Percentiles rank a stretch among this genome's conserved stretches.
These are phyloP conservation scores for barrel medic (Medicago truncatula) DNA, from an alignment of 306 rosid species.

Conservation along the genomic window DNA sequence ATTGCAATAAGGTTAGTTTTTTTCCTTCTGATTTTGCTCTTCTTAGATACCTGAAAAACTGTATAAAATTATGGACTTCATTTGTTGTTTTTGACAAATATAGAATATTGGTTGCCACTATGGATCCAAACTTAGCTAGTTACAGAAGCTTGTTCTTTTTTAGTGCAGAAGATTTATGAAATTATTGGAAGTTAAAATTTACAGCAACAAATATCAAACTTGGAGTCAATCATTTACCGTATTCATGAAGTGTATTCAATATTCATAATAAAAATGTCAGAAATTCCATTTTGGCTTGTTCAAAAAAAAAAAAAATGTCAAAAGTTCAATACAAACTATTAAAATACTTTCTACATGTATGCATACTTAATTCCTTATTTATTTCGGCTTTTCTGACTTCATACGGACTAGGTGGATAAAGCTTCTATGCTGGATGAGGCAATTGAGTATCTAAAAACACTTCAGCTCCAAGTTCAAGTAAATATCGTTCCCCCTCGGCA, in stretches of 20 bases:
- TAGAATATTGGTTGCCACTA: conserved; percentile 10
- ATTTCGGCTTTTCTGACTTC: conserved; percentile 44
- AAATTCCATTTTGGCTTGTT: too few species aligned
- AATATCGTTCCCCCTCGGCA: conserved; percentile 17
- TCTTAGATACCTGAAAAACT: conserved; percentile 35
- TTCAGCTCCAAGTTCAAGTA: conserved; percentile 98
- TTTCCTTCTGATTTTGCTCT: conserved; percentile 8
- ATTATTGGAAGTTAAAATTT: conserved; percentile 7
- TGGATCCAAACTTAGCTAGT: background rate
- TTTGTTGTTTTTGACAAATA: background rate
- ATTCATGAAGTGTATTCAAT: background rate
- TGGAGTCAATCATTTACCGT: background rate
- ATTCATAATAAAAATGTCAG: conserved; percentile 4
- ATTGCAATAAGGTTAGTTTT: conserved; percentile 84
- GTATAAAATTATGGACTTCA: conserved; percentile 1
- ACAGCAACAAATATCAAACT: too few species aligned
- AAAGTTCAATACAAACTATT: conserved; percentile 11
- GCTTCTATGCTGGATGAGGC: conserved; percentile 99
- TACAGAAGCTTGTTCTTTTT: conserved; percentile 32
- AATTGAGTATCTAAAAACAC: conserved; percentile 93
- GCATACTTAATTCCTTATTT: conserved; percentile 37
- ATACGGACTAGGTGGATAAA: conserved; percentile 79
- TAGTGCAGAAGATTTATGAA: conserved; percentile 27
- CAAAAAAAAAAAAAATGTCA: too few species aligned
- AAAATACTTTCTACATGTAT: background rate